Conservation (phyloP, 1,284 basidiomycete genomes). For the Exsudoporus floridanus region DNA sequence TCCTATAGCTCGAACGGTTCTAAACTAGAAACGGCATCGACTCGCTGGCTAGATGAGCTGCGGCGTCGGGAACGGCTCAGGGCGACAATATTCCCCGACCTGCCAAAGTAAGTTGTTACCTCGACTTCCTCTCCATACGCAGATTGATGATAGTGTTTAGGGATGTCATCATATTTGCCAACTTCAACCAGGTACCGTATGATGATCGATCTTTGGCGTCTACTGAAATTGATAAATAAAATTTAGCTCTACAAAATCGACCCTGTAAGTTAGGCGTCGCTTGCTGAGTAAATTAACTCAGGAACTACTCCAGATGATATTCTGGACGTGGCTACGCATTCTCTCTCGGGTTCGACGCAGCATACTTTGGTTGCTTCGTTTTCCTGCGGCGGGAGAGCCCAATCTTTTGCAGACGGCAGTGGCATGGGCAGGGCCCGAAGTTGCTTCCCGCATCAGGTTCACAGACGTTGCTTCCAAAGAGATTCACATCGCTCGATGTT, state of each 20-base stretch:
- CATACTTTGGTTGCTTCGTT: slow-evolving; percentile 62
- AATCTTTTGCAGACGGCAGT: slow-evolving; percentile 51
- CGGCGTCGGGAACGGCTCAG: slow-evolving; percentile 46
- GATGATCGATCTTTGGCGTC: slow-evolving; percentile 8
- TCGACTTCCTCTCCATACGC: neutral
- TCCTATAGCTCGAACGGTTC: slow-evolving; percentile 32
- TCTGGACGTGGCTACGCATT: slow-evolving; percentile 57
- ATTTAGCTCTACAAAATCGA: slow-evolving; percentile 55
- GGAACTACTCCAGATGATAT: slow-evolving; percentile 39
- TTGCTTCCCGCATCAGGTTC: slow-evolving; percentile 55
- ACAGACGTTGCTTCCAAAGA: slow-evolving; percentile 58
- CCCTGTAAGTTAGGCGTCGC: slow-evolving; percentile 37
- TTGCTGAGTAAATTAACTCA: slow-evolving; percentile 3
- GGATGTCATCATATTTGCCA: slow-evolving; percentile 57
- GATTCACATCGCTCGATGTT: slow-evolving; percentile 51
- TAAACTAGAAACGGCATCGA: slow-evolving; percentile 19
- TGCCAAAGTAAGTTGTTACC: slow-evolving; percentile 42
- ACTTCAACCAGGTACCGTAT: slow-evolving; percentile 57
- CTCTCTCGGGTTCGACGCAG: slow-evolving; percentile 51
- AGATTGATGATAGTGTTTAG: slow-evolving; percentile 24
- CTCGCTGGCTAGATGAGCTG: slow-evolving; percentile 51
- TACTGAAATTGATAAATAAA: slow-evolving; percentile 17
- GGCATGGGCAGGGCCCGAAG: slow-evolving; percentile 53
- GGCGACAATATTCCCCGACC: slow-evolving; percentile 45
- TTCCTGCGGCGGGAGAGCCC: slow-evolving; percentile 55